Percentiles rank a stretch among this genome's conserved stretches.
Evolutionary conservation across 306 rosid species (phyloP).

Genomic region (Cyclanthera cordifolia): DNA sequence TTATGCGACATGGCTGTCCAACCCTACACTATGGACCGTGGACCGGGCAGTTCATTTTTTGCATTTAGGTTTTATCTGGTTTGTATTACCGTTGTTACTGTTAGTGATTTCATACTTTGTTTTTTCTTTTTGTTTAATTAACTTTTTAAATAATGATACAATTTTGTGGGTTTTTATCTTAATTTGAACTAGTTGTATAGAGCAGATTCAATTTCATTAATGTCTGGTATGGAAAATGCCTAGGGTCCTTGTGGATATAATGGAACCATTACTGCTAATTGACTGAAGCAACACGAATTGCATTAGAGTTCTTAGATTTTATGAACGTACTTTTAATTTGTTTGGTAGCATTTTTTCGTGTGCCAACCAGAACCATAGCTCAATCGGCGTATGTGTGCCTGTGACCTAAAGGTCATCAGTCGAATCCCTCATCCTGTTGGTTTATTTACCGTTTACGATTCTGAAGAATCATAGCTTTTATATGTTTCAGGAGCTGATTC

Average conservation of each 20-base stretch:
- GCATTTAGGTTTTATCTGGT: no score
- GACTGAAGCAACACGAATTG: background rate
- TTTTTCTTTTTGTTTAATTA: background rate
- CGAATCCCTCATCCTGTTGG: no score
- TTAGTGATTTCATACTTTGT: background rate
- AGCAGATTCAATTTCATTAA: background rate
- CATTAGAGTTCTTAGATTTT: background rate
- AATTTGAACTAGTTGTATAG: background rate
- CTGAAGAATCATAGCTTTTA: background rate
- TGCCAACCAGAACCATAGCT: no score
- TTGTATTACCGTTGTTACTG: background rate
- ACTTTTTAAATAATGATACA: background rate
- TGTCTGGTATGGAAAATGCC: background rate
- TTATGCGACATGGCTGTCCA: background rate
- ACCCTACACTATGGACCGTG: no score
- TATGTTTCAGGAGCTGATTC: constrained; percentile 47
- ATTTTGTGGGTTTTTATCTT: background rate
- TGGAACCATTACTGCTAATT: background rate
- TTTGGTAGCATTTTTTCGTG: background rate
- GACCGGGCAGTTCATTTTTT: no score
- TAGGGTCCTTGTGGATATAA: background rate
- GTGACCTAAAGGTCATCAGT: no score
- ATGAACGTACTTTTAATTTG: background rate
- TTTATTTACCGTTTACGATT: no score
- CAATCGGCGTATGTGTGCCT: no score